Evolutionary conservation across 768 basidiomycete species (phyloP).

Genomic region (Candolleomyces eurysporus): DNA sequence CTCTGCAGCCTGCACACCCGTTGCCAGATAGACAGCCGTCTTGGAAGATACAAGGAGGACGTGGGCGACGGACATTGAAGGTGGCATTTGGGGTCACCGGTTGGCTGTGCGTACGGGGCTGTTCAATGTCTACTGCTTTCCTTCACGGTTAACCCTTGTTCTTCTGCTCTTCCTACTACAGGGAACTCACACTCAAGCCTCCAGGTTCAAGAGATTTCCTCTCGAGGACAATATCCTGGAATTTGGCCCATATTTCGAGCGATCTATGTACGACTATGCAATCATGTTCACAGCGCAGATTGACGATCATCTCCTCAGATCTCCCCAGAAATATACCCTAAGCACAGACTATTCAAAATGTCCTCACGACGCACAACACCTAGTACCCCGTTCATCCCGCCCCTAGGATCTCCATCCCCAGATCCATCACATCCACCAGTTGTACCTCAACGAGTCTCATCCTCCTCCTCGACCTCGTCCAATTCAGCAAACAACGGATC

Average conservation of each 20-base stretch:
- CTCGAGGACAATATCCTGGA: not conserved
- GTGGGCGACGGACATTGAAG: not conserved
- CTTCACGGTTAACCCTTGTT: not conserved
- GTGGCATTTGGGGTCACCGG: not conserved
- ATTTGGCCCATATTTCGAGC: not conserved
- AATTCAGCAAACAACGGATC: constrained; percentile 3
- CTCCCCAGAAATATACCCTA: not conserved
- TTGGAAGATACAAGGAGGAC: not conserved
- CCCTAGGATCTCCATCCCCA: constrained; percentile 11
- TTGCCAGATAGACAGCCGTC: not conserved
- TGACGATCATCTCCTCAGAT: not conserved
- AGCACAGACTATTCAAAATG: constrained; percentile 6
- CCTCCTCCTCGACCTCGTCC: constrained; percentile 2
- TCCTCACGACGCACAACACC: constrained; percentile 3
- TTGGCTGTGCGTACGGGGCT: not conserved
- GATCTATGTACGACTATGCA: not conserved
- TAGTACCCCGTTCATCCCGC: constrained; percentile 15
- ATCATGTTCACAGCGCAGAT: not conserved
- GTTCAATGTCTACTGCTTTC: not conserved
- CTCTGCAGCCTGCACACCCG: not conserved
- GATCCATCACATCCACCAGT: constrained; percentile 2
- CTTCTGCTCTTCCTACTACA: not conserved
- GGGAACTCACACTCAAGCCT: not conserved
- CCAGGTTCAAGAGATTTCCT: not conserved
- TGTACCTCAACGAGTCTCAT: not conserved